Conservation (phyloP, 1,139 yeast species). For the Zygosaccharomyces sapae region DNA sequence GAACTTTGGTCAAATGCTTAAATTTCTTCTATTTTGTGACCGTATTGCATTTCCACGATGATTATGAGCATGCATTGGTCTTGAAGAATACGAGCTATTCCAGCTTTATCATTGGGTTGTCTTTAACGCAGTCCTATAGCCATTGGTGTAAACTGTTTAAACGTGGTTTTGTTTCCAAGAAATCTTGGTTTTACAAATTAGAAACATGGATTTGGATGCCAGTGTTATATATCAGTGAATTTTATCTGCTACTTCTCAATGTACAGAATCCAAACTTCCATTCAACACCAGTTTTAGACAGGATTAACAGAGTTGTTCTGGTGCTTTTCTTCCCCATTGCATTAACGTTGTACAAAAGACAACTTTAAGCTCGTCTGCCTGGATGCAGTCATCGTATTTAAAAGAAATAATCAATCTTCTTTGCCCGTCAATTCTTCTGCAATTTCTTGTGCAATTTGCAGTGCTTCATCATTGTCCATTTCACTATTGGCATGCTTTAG, state of each 20-base stretch:
- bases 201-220: constrained; percentile 47
- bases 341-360: constrained; percentile 29
- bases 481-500: constrained; percentile 16
- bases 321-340: constrained; percentile 35
- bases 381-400: background rate
- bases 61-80: constrained; percentile 40
- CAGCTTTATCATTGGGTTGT: constrained; percentile 32
- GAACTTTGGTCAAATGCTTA: constrained; percentile 39
- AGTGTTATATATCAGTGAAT: constrained; percentile 45
- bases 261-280: constrained; percentile 43
- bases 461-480: constrained; percentile 18
- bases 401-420: constrained; percentile 2
- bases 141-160: constrained; percentile 32
- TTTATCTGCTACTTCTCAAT: constrained; percentile 50
- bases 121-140: constrained; percentile 28
- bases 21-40: constrained; percentile 46
- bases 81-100: constrained; percentile 36
- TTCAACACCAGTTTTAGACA: constrained; percentile 23
- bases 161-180: constrained; percentile 40
- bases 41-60: constrained; percentile 44
- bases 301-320: constrained; percentile 26
- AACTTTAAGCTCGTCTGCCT: constrained; percentile 8
- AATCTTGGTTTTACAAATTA: constrained; percentile 42
- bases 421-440: constrained; percentile 29
- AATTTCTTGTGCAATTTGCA: constrained; percentile 24